Evolutionary conservation across 345 rosid genomes (phyloP), one percentile per base, ranked within the genome.

Genomic region (Hypericum perforatum): DNA sequence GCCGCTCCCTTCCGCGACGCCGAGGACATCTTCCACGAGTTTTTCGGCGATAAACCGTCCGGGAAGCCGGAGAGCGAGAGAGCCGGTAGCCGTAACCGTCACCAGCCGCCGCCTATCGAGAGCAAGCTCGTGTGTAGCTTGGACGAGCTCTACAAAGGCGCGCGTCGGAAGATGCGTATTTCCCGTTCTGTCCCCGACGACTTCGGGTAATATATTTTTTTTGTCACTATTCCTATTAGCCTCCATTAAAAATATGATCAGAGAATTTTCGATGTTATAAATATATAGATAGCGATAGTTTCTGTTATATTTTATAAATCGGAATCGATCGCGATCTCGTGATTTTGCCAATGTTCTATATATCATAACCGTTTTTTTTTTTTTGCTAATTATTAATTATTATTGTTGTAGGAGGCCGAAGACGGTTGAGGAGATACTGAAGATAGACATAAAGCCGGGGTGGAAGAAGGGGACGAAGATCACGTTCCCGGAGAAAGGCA

Each of bases 1-100:
- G 58, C 58, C 45, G 57, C 63, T 45, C 7, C 37, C 40, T 78
- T 70, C 63, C 70, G 86, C 10, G 78, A 82, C 14, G 82, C 94
- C 3, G 85, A 84, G 22, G 94, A 86, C 58, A 68, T 90, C 0
- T 86, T 77, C 37, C 77, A 85, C 0, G 88, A 82, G 63, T 74
- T 84, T 16, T 80, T 86, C 36, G 81, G 82, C 32, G 32, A 22
- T 4, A 4, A 1, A 22, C 32, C 32, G 32, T 22, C 32, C 32
- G 32, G 0, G 84, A 81, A 32, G 70, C 82, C 5, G 79, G 52
- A 37, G 49, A 9, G 39, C 39, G 40, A 44, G 1, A 38, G 36
- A 29, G 69, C 52, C 6, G 32, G 4, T 53, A 54, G 47, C 9
- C 37, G 67, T 10, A 60, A 41, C 11, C 13, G 49, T 32, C 66